Conservation (phyloP, 345 rosid genomes). For the Cardiospermum halicacabum region DNA sequence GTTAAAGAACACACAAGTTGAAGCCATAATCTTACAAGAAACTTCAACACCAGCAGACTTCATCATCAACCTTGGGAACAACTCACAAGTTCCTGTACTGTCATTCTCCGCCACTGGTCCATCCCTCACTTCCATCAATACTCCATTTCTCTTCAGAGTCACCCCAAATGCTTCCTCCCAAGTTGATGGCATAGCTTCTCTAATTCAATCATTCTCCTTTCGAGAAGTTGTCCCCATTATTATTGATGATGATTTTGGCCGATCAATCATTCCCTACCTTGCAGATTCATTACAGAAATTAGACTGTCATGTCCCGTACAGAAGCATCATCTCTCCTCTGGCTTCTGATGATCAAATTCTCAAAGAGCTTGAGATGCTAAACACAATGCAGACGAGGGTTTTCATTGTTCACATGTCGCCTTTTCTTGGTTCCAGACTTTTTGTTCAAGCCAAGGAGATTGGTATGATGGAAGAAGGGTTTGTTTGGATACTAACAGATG, state of each 20-base stretch:
- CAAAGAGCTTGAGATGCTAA: slow-evolving; percentile 14
- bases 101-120: slow-evolving; percentile 49
- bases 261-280: slow-evolving; percentile 43
- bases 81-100: slow-evolving; percentile 40
- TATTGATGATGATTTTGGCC: slow-evolving; percentile 38
- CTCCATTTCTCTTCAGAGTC: slow-evolving; percentile 46
- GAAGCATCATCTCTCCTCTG: not conserved
- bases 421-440: slow-evolving; percentile 14
- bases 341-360: slow-evolving; percentile 5
- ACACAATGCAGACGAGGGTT: slow-evolving; percentile 6
- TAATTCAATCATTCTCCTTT: slow-evolving; percentile 45
- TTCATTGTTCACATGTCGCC: slow-evolving; percentile 25
- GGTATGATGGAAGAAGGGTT: slow-evolving; percentile 28
- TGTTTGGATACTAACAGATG: slow-evolving; percentile 35
- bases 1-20: slow-evolving; percentile 42
- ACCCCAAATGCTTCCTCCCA: slow-evolving; percentile 35
- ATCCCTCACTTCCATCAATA: slow-evolving; percentile 27
- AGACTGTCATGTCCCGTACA: slow-evolving; percentile 1
- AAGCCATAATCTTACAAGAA: slow-evolving; percentile 47
- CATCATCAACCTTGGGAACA: slow-evolving; percentile 35
- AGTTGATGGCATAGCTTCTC: slow-evolving; percentile 32
- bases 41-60: slow-evolving; percentile 38
- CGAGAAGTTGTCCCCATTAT: slow-evolving; percentile 52
- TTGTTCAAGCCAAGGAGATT: slow-evolving; percentile 9
- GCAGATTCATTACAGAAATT: slow-evolving; percentile 42